Evolutionary conservation across 257 asterid genomes (phyloP).

Genomic region (Solanum arcanum): DNA sequence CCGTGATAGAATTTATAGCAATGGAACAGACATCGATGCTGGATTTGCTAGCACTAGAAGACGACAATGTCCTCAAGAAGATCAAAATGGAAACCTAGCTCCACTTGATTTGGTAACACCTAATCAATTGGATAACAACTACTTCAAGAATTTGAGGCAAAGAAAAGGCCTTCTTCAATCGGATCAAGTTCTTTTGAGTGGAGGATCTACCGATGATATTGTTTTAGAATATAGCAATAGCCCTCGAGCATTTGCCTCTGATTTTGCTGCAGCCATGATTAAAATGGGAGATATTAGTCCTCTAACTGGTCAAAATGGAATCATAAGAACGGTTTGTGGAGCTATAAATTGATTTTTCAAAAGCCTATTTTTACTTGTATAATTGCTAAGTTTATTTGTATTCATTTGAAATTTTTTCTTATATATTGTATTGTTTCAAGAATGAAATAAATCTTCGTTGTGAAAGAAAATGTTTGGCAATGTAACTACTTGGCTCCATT

Average conservation of each 20-base stretch:
- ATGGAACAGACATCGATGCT: slow-evolving; percentile 25
- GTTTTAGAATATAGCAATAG: not conserved
- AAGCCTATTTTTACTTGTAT: not conserved
- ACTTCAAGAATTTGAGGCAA: not conserved
- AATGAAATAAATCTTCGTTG: not conserved
- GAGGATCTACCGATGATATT: not conserved
- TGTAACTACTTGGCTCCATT: too few species aligned
- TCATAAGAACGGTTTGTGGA: slow-evolving; percentile 8
- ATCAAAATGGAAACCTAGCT: slow-evolving; percentile 11
- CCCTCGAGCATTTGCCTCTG: not conserved
- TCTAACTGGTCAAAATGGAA: not conserved
- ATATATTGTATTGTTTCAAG: not conserved
- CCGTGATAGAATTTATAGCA: slow-evolving; percentile 26
- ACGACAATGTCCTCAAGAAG: not conserved
- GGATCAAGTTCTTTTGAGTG: not conserved
- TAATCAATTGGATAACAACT: not conserved
- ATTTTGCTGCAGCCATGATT: not conserved
- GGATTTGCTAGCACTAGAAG: slow-evolving; percentile 20
- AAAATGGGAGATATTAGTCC: slow-evolving; percentile 1
- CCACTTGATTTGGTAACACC: not conserved
- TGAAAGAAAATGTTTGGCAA: too few species aligned
- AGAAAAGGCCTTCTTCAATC: not conserved
- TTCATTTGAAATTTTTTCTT: not conserved
- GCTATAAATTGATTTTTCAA: slow-evolving; percentile 3
- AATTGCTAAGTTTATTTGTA: not conserved